Conservation (phyloP, 495 filamentous ascomycete genomes). For the Tricharina praecox region DNA sequence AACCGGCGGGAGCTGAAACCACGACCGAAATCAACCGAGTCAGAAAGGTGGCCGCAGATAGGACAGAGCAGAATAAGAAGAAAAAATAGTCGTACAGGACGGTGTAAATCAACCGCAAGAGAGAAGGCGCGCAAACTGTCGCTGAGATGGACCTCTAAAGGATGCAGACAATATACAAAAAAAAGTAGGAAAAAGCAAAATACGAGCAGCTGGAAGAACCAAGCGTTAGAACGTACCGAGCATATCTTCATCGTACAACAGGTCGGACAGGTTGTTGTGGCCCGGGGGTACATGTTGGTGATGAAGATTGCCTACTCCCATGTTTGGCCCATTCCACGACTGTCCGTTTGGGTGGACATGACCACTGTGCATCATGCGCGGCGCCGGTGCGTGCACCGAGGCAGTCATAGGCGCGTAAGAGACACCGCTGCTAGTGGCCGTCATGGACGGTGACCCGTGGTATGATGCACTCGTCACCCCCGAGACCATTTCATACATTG, state of each 20-base stretch:
- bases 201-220: constrained; percentile 11
- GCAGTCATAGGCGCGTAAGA: constrained; percentile 23
- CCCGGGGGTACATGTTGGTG: constrained; percentile 25
- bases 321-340: constrained; percentile 15
- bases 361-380: constrained; percentile 15
- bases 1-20: constrained; percentile 2
- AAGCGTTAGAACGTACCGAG: constrained; percentile 29
- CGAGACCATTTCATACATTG: constrained; percentile 24
- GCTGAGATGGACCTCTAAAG: not conserved
- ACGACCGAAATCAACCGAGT: not conserved
- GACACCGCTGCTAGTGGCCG: constrained; percentile 18
- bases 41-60: not conserved
- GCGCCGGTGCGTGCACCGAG: constrained; percentile 19
- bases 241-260: constrained; percentile 33
- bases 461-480: constrained; percentile 22
- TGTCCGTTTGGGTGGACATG: constrained; percentile 15
- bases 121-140: not conserved
- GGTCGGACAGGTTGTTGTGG: constrained; percentile 26
- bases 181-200: constrained; percentile 22
- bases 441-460: constrained; percentile 21
- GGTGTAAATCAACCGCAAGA: constrained; percentile 1
- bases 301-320: constrained; percentile 24
- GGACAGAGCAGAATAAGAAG: not conserved
- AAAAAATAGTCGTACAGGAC: not conserved
- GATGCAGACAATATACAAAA: constrained; percentile 15